These are phyloP conservation scores for Elasticomyces elasticus DNA, from an alignment of 495 filamentous ascomycete species.

Conservation along the genomic window DNA sequence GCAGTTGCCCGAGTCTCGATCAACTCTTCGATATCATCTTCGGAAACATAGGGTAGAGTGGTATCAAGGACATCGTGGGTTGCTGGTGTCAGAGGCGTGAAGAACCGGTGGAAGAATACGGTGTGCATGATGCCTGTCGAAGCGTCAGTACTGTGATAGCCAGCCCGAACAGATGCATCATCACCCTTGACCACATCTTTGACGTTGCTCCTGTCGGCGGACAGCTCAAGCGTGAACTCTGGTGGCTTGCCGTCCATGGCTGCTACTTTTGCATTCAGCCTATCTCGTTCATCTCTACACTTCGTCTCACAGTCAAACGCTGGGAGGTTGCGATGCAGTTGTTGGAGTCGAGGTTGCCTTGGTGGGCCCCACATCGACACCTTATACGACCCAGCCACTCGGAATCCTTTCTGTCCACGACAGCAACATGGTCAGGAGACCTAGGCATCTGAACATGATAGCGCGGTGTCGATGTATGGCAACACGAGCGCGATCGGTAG, in stretches of 20 bases:
- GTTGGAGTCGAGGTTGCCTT: too few relatives aligned
- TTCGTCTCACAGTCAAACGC: too few relatives aligned
- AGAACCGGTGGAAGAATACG: conserved; percentile 98
- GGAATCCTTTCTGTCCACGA: too few relatives aligned
- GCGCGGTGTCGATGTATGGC: too few relatives aligned
- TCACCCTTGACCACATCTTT: conserved; percentile 87
- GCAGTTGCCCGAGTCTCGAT: conserved; percentile 77
- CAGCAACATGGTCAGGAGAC: too few relatives aligned
- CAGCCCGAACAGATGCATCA: neutral
- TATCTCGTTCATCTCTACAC: too few relatives aligned
- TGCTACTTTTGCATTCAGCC: too few relatives aligned
- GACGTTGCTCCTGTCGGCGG: conserved; percentile 43
- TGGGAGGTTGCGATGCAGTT: too few relatives aligned
- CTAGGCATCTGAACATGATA: too few relatives aligned
- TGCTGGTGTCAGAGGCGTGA: conserved; percentile 72
- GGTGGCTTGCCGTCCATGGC: conserved; percentile 32
- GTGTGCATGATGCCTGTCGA: conserved; percentile 77
- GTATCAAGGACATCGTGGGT: conserved; percentile 87
- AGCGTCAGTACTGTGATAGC: neutral
- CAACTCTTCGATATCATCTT: conserved; percentile 79
- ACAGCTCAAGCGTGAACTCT: conserved; percentile 37
- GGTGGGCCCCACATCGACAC: too few relatives aligned
- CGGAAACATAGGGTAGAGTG: conserved; percentile 79
- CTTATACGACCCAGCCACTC: too few relatives aligned
- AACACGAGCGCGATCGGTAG: too few relatives aligned